Conservation (phyloP, 2,329 filamentous ascomycete genomes). For the Dendrostoma leiphaemia region DNA sequence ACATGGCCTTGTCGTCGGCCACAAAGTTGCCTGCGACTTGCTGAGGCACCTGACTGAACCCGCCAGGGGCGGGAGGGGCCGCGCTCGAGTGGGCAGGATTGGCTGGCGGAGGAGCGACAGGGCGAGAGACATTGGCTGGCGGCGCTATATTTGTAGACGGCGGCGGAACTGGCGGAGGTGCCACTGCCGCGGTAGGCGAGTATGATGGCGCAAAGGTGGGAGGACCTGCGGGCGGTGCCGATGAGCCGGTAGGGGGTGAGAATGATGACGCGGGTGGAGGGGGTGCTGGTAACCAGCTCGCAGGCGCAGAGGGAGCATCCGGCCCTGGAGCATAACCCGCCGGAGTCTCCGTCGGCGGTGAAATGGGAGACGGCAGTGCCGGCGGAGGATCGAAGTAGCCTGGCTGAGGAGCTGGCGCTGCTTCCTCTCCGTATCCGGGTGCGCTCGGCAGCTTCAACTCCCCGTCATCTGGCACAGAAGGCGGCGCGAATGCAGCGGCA, state of each 20-base stretch:
- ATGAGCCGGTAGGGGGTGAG: slow-evolving; percentile 26
- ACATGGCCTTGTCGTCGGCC: slow-evolving; percentile 67
- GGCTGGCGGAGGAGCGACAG: slow-evolving; percentile 18
- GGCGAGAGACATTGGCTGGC: slow-evolving; percentile 19
- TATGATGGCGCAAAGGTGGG: slow-evolving; percentile 25
- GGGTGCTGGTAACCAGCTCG: slow-evolving; percentile 22
- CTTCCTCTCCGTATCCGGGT: slow-evolving; percentile 22
- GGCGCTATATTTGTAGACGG: slow-evolving; percentile 21
- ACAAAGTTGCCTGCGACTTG: slow-evolving; percentile 21
- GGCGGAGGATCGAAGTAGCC: slow-evolving; percentile 19
- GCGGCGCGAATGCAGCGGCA: slow-evolving; percentile 27
- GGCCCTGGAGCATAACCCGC: slow-evolving; percentile 22
- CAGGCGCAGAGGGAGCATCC: slow-evolving; percentile 25
- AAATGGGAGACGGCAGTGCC: slow-evolving; percentile 25
- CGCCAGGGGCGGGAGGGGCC: slow-evolving; percentile 11
- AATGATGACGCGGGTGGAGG: slow-evolving; percentile 31
- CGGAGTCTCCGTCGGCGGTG: slow-evolving; percentile 29
- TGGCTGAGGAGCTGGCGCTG: slow-evolving; percentile 9
- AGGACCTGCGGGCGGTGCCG: slow-evolving; percentile 20
- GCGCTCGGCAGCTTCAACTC: slow-evolving; percentile 28
- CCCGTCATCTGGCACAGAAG: slow-evolving; percentile 21
- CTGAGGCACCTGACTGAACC: slow-evolving; percentile 22
- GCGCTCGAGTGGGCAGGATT: not conserved
- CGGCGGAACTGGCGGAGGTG: slow-evolving; percentile 26
- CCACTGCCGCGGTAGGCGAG: slow-evolving; percentile 26